Evolutionary conservation across 2,329 filamentous ascomycete species (phyloP).

Genomic region (Penicillium palitans): DNA sequence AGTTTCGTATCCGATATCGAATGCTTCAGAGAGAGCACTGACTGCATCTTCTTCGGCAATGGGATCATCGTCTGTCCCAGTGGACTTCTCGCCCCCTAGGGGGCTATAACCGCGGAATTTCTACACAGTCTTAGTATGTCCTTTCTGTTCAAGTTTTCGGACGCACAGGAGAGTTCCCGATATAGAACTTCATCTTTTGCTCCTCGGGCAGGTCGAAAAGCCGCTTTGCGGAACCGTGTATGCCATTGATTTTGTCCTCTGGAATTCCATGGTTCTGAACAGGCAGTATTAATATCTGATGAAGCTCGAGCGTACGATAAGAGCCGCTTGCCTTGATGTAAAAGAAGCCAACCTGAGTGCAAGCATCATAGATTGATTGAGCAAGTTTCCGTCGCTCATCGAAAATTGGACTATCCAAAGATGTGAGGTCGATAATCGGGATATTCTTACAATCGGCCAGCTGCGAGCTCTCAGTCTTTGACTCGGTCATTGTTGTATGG

Average conservation of each 20-base stretch:
- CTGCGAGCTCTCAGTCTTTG: constrained; percentile 3
- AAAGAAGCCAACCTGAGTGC: constrained; percentile 49
- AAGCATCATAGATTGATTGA: constrained; percentile 39
- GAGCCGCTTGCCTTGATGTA: constrained; percentile 36
- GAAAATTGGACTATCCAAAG: constrained; percentile 39
- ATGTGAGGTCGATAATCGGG: constrained; percentile 48
- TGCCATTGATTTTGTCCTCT: constrained; percentile 11
- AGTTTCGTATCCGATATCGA: constrained; percentile 31
- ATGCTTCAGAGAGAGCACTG: constrained; percentile 25
- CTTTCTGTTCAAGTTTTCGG: background rate
- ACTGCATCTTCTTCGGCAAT: constrained; percentile 12
- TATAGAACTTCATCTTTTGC: constrained; percentile 47
- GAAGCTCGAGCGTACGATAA: fast-evolving
- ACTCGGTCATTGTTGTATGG: background rate
- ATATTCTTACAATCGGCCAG: constrained; percentile 31
- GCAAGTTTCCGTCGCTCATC: constrained; percentile 44
- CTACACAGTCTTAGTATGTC: constrained; percentile 4
- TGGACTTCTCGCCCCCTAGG: constrained; percentile 22
- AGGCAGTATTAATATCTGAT: background rate
- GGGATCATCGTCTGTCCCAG: constrained; percentile 18
- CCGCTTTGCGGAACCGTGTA: constrained; percentile 31
- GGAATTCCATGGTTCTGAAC: constrained; percentile 28
- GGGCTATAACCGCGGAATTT: constrained; percentile 32
- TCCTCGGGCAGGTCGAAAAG: constrained; percentile 46
- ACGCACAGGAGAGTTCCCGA: constrained; percentile 28